Percentiles rank a stretch among this genome's conserved stretches.
These are phyloP conservation scores for Rhododendron mucronatum DNA, from an alignment of 148 eudicot genomes.

Conservation along the genomic window DNA sequence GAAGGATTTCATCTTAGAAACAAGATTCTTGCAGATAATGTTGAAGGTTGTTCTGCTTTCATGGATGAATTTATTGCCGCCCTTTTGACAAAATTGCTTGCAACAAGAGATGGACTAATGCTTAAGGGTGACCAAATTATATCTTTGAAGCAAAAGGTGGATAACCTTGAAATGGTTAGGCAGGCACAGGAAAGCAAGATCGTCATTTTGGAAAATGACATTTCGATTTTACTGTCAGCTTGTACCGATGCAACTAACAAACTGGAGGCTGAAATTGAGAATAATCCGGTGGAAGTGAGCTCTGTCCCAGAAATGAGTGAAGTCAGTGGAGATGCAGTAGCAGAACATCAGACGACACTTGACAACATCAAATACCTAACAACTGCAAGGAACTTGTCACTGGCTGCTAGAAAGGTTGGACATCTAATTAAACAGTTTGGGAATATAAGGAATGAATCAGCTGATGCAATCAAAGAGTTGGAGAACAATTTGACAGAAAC, in stretches of 20 bases:
- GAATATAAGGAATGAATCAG: slow-evolving; percentile 26
- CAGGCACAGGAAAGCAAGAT: slow-evolving; percentile 37
- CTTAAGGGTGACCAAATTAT: slow-evolving; percentile 28
- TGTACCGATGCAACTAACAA: slow-evolving; percentile 50
- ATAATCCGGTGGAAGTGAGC: slow-evolving; percentile 22
- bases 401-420: slow-evolving; percentile 45
- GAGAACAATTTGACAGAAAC: slow-evolving; percentile 50
- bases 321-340: slow-evolving; percentile 15
- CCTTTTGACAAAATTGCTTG: slow-evolving; percentile 45
- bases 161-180: slow-evolving; percentile 43
- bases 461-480: slow-evolving; percentile 35
- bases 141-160: slow-evolving; percentile 37
- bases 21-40: slow-evolving; percentile 37
- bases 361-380: slow-evolving; percentile 27
- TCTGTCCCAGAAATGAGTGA: slow-evolving; percentile 22
- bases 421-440: slow-evolving; percentile 38
- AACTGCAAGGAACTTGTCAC: slow-evolving; percentile 38
- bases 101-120: slow-evolving; percentile 37
- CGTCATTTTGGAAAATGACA: slow-evolving; percentile 42
- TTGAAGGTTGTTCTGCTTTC: slow-evolving; percentile 43
- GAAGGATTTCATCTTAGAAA: slow-evolving; percentile 44
- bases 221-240: slow-evolving; percentile 47
- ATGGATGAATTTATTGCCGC: slow-evolving; percentile 56
- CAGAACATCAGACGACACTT: slow-evolving; percentile 16
- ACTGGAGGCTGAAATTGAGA: slow-evolving; percentile 33